Conservation (phyloP, 495 filamentous ascomycete genomes). For the Penicillium steckii region DNA sequence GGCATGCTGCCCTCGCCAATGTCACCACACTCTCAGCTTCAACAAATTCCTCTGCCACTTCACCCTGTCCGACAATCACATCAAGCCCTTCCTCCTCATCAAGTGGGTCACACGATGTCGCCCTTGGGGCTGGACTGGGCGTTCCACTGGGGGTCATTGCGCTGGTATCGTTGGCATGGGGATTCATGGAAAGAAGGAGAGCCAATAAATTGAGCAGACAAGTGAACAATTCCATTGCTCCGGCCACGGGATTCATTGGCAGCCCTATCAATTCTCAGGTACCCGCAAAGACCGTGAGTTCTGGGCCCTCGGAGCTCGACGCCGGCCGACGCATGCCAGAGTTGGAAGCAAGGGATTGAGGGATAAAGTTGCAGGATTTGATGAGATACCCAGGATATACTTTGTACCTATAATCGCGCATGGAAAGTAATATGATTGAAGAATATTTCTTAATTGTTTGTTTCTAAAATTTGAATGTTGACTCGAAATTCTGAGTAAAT, state of each 20-base stretch:
- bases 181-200: slow-evolving; percentile 23
- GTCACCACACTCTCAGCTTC: slow-evolving; percentile 6
- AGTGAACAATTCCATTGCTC: not conserved
- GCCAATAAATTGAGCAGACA: slow-evolving; percentile 9
- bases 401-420: not conserved
- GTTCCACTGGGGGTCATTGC: slow-evolving; percentile 30
- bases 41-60: slow-evolving; percentile 19
- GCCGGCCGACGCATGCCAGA: slow-evolving; percentile 1
- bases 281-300: not conserved
- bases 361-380: not conserved
- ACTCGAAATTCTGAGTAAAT: too few species aligned
- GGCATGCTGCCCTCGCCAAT: slow-evolving; percentile 21
- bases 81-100: slow-evolving; percentile 30
- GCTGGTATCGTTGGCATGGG: slow-evolving; percentile 28
- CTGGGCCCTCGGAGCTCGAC: slow-evolving; percentile 13
- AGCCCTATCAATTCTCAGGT: not conserved
- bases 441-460: not conserved
- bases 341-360: slow-evolving; percentile 12
- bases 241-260: not conserved
- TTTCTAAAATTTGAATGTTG: too few species aligned
- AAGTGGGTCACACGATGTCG: slow-evolving; percentile 15
- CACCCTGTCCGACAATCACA: slow-evolving; percentile 28
- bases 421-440: not conserved
- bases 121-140: slow-evolving; percentile 30
- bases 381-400: not conserved